phyloP scores from a whole-genome alignment of 1,284 basidiomycete species.

The Cryptococcus floricola region DNA sequence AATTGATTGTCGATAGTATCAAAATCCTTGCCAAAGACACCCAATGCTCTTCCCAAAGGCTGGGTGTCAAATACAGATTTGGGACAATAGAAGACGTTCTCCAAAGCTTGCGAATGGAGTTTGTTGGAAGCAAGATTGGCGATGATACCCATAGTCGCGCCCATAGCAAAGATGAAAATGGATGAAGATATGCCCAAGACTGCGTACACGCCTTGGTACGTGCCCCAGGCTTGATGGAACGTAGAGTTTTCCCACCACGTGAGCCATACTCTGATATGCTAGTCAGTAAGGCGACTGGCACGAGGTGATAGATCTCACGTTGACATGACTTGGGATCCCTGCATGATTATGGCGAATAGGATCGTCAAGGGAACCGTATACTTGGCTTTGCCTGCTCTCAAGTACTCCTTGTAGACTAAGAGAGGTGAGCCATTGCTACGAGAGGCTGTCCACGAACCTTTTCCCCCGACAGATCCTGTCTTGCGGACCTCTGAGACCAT shows the following conservation, averaged over 20 bases:
- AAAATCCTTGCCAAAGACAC: constrained; percentile 56
- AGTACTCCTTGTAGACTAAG: constrained; percentile 49
- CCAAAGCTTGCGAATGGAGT: constrained; percentile 59
- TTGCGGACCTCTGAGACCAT: constrained; percentile 52
- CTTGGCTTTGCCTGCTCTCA: constrained; percentile 53
- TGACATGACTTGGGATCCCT: constrained; percentile 44
- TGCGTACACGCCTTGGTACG: constrained; percentile 58
- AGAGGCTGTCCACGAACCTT: constrained; percentile 49
- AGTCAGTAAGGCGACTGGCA: too few species aligned
- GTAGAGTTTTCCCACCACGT: constrained; percentile 69
- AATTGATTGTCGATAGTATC: constrained; percentile 76
- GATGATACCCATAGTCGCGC: constrained; percentile 51
- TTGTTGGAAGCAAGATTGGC: constrained; percentile 61
- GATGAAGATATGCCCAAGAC: constrained; percentile 54
- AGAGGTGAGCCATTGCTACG: constrained; percentile 19
- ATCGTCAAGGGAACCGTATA: constrained; percentile 53
- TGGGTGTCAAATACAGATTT: constrained; percentile 89
- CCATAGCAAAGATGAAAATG: constrained; percentile 54
- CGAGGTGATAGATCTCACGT: constrained; percentile 10
- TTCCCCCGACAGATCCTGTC: constrained; percentile 61
- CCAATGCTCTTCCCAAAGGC: constrained; percentile 73
- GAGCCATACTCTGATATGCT: constrained; percentile 49
- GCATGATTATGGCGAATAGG: constrained; percentile 35
- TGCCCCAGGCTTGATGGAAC: constrained; percentile 37
- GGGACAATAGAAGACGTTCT: constrained; percentile 64